These are phyloP conservation scores for Tetrastigma voinierianum DNA, from an alignment of 164 flowering plant species.

Conservation along the genomic window DNA sequence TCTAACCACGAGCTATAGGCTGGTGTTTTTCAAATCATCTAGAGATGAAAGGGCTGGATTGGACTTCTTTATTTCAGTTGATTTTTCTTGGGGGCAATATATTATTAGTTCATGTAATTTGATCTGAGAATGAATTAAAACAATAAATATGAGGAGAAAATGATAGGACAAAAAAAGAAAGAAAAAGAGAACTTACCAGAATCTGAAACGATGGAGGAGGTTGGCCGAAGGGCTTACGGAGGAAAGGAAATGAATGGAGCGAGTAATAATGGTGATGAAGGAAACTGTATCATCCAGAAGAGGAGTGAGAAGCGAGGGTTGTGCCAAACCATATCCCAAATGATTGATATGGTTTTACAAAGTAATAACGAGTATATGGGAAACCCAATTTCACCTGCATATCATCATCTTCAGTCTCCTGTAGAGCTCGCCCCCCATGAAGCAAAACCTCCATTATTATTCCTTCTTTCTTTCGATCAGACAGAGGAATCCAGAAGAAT, in stretches of 20 bases:
- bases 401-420: no score
- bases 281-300: conserved; percentile 29
- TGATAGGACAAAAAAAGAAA: background rate
- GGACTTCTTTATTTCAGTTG: no score
- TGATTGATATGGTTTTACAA: conserved; percentile 16
- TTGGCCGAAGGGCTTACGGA: conserved; percentile 41
- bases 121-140: background rate
- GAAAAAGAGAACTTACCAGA: conserved; percentile 21
- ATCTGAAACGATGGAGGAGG: conserved; percentile 41
- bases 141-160: background rate
- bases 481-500: no score
- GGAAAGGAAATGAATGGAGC: conserved; percentile 20
- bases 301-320: conserved; percentile 32
- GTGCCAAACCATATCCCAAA: conserved; percentile 30
- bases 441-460: no score
- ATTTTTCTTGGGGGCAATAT: no score
- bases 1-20: no score
- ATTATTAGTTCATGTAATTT: no score
- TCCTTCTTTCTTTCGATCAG: no score
- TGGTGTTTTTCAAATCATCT: no score
- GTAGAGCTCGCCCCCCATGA: no score
- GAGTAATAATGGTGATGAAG: conserved; percentile 31
- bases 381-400: background rate
- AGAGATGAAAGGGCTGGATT: no score
- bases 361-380: conserved; percentile 18